Evolutionary conservation across 179 eudicot species (phyloP), one percentile per base, ranked within the genome.

Genomic region (Carnegiea gigantea): DNA sequence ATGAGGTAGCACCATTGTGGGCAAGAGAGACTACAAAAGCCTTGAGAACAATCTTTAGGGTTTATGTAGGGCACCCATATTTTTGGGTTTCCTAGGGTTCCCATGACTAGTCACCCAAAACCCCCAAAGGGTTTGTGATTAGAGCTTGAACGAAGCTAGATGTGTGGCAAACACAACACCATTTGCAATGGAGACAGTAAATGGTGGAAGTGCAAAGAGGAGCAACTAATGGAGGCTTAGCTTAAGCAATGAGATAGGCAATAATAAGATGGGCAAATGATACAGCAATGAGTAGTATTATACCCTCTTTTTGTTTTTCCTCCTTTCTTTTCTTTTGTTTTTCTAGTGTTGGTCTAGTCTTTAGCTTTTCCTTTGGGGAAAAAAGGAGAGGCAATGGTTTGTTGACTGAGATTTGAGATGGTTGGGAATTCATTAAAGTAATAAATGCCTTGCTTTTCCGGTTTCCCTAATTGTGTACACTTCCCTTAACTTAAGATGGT

Each of bases 1-100:
- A 85, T 81, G 38, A 88, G 79, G 84, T 90, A 88, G 79, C 98
- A 93, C 93, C 91, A 89, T 81, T 92, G 90, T 26, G 94, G 98
- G 80, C 98, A 93, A 77, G 89, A 81, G 43, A 86, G 28, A 78
- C 86, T 90, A 68, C 98, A 93, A 78, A 89, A 85, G 38, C 91
- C 90, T 84, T 88, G 89, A 38, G 91, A 82, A 81, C 96, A 92
- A 33, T 91, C 96, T 77, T 83, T 90, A 20, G 84, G 83, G 87
- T 88, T 91, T 84, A 88, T 83, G 81, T 87, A 87, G 28, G 93
- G 92, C 4, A 85, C 80, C 91, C 89, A 89, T 67, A 89, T 82
- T 80, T 86, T 92, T 26, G 91, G 89, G 78, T 82, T 90, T 59
- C 73, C 84, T 67, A 86, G 23, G 77, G 87, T 81, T 7, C 86